Evolutionary conservation across 371 early-diverging fungal species (phyloP), one percentile per base, ranked within the genome.

Genomic region (Apophysomyces trapeziformis): DNA sequence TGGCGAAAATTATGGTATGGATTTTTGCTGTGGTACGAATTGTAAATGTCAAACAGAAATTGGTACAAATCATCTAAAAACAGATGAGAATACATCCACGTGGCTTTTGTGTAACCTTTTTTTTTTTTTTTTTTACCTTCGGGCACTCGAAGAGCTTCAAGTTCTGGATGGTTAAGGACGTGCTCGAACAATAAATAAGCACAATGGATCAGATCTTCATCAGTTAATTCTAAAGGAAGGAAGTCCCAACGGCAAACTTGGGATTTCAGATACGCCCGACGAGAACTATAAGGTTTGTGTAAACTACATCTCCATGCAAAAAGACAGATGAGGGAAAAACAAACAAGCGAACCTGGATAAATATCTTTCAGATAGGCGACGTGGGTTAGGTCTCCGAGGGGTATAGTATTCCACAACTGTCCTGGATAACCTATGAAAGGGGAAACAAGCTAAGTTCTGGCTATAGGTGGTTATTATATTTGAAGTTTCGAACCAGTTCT

Each of bases 1-100:
- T 95, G 95, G 26, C 85, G 80, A 76, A 93, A 92, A 75, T 93
- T 94, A 74, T 95, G 95, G 73, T 93, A 93, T n/a, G 90, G 90
- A 71, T 94, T 94, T 47, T 79, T 80, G 39, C 81, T 77, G 72
- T 90, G 89, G 70, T 93, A 92, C n/a, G 88, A 87, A 57, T 88
- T 82, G 63, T 82, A 84, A 61, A 90, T 75, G 61, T 87, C 86
- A 70, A 88, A 78, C 35, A 90, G 77, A 69, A 91, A 88, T 46
- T 81, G 75, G 64, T 86, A 86, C 68, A 89, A 74, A 56, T 80
- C 74, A 54, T 84, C 89, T 89, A 72, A 43, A 36, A 44, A 45
- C 57, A 38, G 38, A 43, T 38, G 54, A 21, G 14, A 64, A 63
- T 32, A 38, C 26, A 63, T 8, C 21, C 70, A 73, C 71, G 64